A percentile compares a stretch with the other conserved stretches of the same genome.
These are phyloP conservation scores for Lentinula sp. DNA, from an alignment of 768 basidiomycete species.

Conservation along the genomic window DNA sequence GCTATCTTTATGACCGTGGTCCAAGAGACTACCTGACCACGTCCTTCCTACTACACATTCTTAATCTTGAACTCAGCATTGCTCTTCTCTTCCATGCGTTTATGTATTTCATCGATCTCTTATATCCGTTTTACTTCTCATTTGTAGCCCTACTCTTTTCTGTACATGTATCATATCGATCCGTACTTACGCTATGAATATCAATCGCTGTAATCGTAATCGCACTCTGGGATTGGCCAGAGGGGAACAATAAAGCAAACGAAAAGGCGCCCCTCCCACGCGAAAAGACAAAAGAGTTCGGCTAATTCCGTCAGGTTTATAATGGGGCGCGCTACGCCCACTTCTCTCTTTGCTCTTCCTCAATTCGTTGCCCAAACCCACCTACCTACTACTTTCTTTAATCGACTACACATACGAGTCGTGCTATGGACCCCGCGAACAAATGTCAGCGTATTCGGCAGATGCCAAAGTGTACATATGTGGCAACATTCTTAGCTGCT, in stretches of 20 bases:
- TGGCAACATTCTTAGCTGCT: neutral
- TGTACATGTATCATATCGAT: neutral
- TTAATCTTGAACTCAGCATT: neutral
- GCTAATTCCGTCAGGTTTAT: neutral
- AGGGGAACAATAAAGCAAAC: constrained; percentile 1
- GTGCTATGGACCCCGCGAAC: too few relatives aligned
- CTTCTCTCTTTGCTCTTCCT: neutral
- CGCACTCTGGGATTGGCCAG: neutral
- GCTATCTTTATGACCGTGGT: constrained; percentile 40
- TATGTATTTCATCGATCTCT: neutral
- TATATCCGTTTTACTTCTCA: neutral
- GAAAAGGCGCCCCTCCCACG: neutral
- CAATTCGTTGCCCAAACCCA: too few relatives aligned
- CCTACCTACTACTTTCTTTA: too few relatives aligned
- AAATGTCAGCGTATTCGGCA: too few relatives aligned
- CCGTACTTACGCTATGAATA: neutral
- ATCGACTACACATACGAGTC: too few relatives aligned
- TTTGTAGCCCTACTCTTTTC: constrained; percentile 2
- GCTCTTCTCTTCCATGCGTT: neutral
- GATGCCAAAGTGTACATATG: too few relatives aligned
- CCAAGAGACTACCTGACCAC: constrained; percentile 28
- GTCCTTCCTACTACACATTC: neutral
- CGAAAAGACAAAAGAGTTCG: constrained; percentile 1
- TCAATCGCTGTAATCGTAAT: neutral
- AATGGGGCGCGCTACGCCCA: neutral